phyloP scores from a whole-genome alignment of 441 rosid genomes.

The Melastoma candidum region DNA sequence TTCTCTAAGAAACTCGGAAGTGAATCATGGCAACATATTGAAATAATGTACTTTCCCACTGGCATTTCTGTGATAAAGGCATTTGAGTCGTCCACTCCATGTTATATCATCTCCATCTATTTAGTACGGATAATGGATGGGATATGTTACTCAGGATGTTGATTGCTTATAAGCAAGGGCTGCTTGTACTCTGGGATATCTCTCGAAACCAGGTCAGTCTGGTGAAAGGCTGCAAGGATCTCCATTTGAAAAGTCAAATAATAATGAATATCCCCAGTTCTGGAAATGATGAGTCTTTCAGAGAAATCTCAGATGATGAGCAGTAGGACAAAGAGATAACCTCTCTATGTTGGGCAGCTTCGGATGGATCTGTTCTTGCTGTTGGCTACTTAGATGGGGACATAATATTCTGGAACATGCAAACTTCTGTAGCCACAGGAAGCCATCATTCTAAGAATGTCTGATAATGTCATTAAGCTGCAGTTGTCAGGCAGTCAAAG shows the following conservation, averaged over 20 bases:
- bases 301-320: conserved; percentile 23
- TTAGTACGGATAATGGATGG: not conserved
- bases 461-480: conserved; percentile 38
- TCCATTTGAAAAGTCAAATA: conserved; percentile 30
- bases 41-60: too few relatives aligned
- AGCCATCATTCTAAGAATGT: conserved; percentile 28
- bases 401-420: conserved; percentile 45
- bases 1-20: too few relatives aligned
- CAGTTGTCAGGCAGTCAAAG: conserved; percentile 46
- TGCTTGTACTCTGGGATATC: conserved; percentile 57
- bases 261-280: conserved; percentile 25
- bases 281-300: conserved; percentile 25
- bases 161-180: conserved; percentile 50
- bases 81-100: not conserved
- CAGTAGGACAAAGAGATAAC: conserved; percentile 50
- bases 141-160: conserved; percentile 40
- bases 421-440: conserved; percentile 19
- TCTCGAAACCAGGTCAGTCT: conserved; percentile 37
- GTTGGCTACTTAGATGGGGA: conserved; percentile 69
- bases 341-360: conserved; percentile 63
- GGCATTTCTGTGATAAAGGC: too few relatives aligned
- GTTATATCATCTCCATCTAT: not conserved
- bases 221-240: conserved; percentile 44
- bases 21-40: too few relatives aligned
- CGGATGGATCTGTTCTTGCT: conserved; percentile 57